Base-by-base conservation (phyloP, 495 filamentous ascomycete genomes). In the Aspergillus incahuasiensis region DNA sequence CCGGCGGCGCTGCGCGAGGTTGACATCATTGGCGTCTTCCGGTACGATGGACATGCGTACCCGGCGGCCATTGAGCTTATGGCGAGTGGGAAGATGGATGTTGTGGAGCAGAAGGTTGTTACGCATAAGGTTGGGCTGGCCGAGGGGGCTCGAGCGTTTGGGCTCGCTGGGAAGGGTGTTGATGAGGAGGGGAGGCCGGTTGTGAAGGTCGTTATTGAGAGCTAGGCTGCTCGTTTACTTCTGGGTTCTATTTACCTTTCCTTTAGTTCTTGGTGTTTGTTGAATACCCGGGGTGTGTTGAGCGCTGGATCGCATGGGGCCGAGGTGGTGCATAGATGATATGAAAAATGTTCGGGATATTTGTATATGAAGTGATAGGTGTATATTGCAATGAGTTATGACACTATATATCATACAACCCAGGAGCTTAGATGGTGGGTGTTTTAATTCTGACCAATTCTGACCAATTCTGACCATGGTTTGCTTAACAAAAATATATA, bases 21-120 rank as follows among this genome's bases (percentile, higher is more conserved):
- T 2, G 92, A 97, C 71, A 86, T 97, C 32, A 76, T 94, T 2
- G 92, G 92, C n/a, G 86, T 92, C 25, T 97, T 97, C 66, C 79
- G 92, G 35, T 97, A 97, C 62, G 88, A 88, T 45, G 89, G 91
- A 48, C 51, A 67, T 55, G 91, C 90, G 0, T 97, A 97, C 62
- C 81, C 82, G 4, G 84, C 83, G n/a, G 90, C 90, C 2, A 91
- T 95, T 66, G 71, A 84, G 56, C 69, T 95, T 41, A 70, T 92
- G 48, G 79, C 81, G 2, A 81, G 79, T 60, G 80, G 81, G 30
- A 77, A 77, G 38, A 69, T 89, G 13, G 79, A 79, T 1, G 74
- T 66, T 3, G 72, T 73, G 1, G 71, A 77, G 54, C 82, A 80
- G 61, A 75, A 78, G 56, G 73, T 92, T 28, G 82, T 96, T 16